Base-by-base conservation (phyloP, 192 early-diverging fungal genomes). In the Thamnidium elegans region DNA sequence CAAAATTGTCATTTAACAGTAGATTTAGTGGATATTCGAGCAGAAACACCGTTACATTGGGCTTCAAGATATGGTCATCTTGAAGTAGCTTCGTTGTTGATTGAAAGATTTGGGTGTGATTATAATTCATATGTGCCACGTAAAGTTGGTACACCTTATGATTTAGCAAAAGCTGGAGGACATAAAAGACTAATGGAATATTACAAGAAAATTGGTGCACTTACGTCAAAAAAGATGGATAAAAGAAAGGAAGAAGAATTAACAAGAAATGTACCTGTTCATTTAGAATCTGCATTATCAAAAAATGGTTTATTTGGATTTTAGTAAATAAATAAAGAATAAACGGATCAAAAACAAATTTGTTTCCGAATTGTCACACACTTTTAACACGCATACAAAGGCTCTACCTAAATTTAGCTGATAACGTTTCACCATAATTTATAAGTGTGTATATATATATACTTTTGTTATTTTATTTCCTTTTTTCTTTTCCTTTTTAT, bases 21-120 rank as follows among this genome's bases (percentile, higher is more conserved):
- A 8, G 56, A 59, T 17, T 58, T 66, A 55, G 50, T 36, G 5
- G 74, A 76, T 58, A 44, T 62, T 11, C 46, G 63, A 26, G 69
- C 47, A 15, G 74, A 76, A 54, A 42, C 53, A 50, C 73, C 73
- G n/a, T 53, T 75, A 9, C 73, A 75, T 48, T 75, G 67, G 65
- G 73, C 73, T 4, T 59, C 68, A 11, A 30, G 61, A n/a, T 54
- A 68, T 50, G 72, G 72, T 45, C 63, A 56, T 45, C 26, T 74
- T 39, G 72, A 68, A 42, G 59, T 74, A 8, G 56, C 50, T 9
- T 59, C 66, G 0, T 55, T 69, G 20, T 42, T 74, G 19, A 55
- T 67, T n/a, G 67, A 74, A 31, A 34, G 66, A 30, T 74, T 52
- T 62, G 55, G 63, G 1, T 58, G 62, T n/a, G 72, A 74, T 46